Base-by-base conservation (phyloP, 495 filamentous ascomycete genomes). In the Sphaerosporella brunnea region DNA sequence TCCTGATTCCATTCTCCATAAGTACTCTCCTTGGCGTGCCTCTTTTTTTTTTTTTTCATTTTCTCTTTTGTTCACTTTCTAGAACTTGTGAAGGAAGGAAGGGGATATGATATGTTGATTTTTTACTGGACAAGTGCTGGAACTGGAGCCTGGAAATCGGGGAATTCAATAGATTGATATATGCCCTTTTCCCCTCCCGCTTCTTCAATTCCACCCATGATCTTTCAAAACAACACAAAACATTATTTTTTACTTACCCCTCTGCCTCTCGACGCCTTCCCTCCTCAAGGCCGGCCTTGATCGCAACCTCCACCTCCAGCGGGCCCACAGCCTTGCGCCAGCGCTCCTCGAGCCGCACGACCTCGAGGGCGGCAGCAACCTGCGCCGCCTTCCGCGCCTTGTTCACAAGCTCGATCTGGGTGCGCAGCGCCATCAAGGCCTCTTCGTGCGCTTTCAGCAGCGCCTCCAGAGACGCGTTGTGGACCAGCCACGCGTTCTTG, bases 401-500 rank as follows among this genome's bases (percentile, higher is more conserved):
- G 51, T 83, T 85, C 2, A 85, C 66, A 19, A 70, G 58, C 62
- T 90, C 84, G 46, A 79, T 68, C 56, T 78, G 71, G 47, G 67
- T 65, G 65, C 75, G 78, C 20, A 67, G 18, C 21, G 36, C 72
- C 15, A 73, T 79, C 53, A 97, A 66, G 51, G 94, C 85, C 51
- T 68, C 70, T 69, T 95, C 88, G n/a, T 92, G 51, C 3, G 57
- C 64, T 13, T 71, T 68, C 42, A 95, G 66, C 23, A 84, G 70
- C 35, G 73, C 73, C 62, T 93, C 86, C 21, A 85, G 52, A 48
- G 84, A 74, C 49, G 73, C 70, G 64, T 96, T 96, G 4, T 75
- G 78, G 9, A 93, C 69, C 46, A 96, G 66, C 87, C 88, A 95
- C 10, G 82, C 80, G 64, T 92, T 93, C 67, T 82, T 84, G 57